These are phyloP conservation scores for Vitellaria paradoxa DNA, from an alignment of 179 eudicot species.

Conservation along the genomic window DNA sequence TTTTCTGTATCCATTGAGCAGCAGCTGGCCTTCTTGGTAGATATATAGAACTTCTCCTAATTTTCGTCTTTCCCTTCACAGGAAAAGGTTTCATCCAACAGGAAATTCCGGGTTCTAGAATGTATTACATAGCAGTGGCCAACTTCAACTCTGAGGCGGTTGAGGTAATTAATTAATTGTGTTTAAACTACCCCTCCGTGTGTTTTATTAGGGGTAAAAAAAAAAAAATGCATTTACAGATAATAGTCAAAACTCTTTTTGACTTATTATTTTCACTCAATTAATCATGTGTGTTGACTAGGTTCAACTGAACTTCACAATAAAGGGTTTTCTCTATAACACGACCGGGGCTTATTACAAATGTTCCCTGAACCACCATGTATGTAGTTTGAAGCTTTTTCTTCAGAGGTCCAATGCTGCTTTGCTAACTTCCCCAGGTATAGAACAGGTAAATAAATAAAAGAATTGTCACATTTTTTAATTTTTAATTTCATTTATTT, in stretches of 20 bases:
- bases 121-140: slow-evolving; percentile 52
- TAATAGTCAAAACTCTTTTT: not conserved
- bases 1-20: too few relatives aligned
- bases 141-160: slow-evolving; percentile 44
- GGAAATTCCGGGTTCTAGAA: slow-evolving; percentile 34
- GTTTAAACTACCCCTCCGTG: not conserved
- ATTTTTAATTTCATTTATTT: not conserved
- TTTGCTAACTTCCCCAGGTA: slow-evolving; percentile 42
- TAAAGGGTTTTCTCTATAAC: slow-evolving; percentile 39
- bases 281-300: slow-evolving; percentile 15
- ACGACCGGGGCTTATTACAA: slow-evolving; percentile 39
- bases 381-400: slow-evolving; percentile 42
- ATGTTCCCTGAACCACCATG: slow-evolving; percentile 36
- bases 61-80: slow-evolving; percentile 22
- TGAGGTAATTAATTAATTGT: slow-evolving; percentile 32
- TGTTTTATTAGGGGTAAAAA: not conserved
- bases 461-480: not conserved
- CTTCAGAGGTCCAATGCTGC: slow-evolving; percentile 35
- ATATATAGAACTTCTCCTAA: not conserved
- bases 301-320: slow-evolving; percentile 53
- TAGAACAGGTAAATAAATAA: slow-evolving; percentile 33
- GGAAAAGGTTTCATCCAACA: slow-evolving; percentile 48
- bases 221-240: not conserved
- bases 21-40: too few relatives aligned
- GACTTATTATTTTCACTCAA: slow-evolving; percentile 2